phyloP scores from a whole-genome alignment of 352 stramenopile genomes.

The Globisporangium abappressorium region DNA sequence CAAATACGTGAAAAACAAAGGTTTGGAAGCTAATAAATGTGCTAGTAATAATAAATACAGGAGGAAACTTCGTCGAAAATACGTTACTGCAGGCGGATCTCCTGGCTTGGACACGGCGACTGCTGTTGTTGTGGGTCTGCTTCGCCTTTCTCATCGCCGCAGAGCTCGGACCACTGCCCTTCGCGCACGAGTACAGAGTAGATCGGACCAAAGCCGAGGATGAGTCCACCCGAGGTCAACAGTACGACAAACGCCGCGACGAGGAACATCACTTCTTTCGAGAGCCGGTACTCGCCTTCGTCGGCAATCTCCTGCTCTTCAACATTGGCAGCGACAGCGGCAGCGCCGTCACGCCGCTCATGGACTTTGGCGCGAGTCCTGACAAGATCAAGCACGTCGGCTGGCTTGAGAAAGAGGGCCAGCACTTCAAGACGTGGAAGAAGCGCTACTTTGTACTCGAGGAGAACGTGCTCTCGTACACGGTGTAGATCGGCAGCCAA shows the following conservation, averaged over 20 bases:
- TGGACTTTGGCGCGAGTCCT: neutral
- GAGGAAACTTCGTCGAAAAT: constrained; percentile 31
- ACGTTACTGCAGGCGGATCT: constrained; percentile 72
- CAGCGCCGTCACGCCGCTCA: neutral
- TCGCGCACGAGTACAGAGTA: constrained; percentile 68
- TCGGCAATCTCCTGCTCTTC: too few species aligned
- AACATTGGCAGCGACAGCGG: too few species aligned
- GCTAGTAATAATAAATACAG: too few species aligned
- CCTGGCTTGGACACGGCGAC: constrained; percentile 51
- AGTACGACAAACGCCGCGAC: constrained; percentile 58
- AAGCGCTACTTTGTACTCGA: constrained; percentile 67
- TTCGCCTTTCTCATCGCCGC: constrained; percentile 14
- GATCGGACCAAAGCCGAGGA: constrained; percentile 72
- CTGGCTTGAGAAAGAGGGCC: constrained; percentile 79
- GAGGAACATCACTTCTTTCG: constrained; percentile 66
- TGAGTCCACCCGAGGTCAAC: constrained; percentile 62
- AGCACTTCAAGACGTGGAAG: constrained; percentile 80
- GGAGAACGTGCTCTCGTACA: constrained; percentile 64
- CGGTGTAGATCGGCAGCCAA: constrained; percentile 42
- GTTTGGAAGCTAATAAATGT: too few species aligned
- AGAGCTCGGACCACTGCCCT: constrained; percentile 68
- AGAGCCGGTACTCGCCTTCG: constrained; percentile 26
- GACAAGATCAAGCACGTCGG: constrained; percentile 62
- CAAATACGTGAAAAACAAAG: too few species aligned
- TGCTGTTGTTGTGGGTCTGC: neutral